These are phyloP conservation scores for Lipomyces spencermartinsiae DNA, from an alignment of 805 yeast genomes.

Conservation along the genomic window DNA sequence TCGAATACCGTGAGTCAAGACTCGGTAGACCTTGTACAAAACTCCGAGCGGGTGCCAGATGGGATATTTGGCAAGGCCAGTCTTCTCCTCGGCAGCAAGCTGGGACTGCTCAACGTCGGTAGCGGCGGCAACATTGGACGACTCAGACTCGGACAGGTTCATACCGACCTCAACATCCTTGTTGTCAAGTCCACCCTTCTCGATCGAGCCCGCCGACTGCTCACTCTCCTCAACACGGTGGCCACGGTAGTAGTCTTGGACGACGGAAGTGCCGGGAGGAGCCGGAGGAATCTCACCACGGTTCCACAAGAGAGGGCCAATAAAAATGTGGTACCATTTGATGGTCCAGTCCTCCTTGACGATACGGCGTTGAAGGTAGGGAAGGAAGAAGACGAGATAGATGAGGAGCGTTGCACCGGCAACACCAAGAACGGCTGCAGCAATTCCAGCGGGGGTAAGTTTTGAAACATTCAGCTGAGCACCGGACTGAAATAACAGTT, in stretches of 20 bases:
- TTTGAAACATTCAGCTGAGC: slow-evolving; percentile 66
- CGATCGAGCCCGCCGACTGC: slow-evolving; percentile 33
- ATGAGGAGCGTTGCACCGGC: slow-evolving; percentile 62
- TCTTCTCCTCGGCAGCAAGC: slow-evolving; percentile 9
- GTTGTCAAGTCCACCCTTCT: slow-evolving; percentile 39
- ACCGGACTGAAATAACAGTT: slow-evolving; percentile 54
- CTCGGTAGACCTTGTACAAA: slow-evolving; percentile 48
- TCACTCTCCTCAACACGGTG: slow-evolving; percentile 49
- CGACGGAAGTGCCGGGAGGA: slow-evolving; percentile 59
- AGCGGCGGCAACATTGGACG: background rate
- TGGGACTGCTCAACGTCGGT: background rate
- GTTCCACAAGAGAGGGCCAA: slow-evolving; percentile 67
- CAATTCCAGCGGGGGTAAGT: slow-evolving; percentile 59
- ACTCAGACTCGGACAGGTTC: slow-evolving; percentile 33
- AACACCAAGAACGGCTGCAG: slow-evolving; percentile 68
- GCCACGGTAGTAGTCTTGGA: slow-evolving; percentile 70
- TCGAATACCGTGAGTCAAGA: slow-evolving; percentile 64
- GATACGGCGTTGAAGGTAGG: slow-evolving; percentile 66
- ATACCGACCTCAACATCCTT: slow-evolving; percentile 39
- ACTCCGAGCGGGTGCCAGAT: slow-evolving; percentile 35
- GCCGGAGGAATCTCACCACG: slow-evolving; percentile 68
- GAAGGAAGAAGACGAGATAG: slow-evolving; percentile 62
- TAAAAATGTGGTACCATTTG: slow-evolving; percentile 58
- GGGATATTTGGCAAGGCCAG: background rate
- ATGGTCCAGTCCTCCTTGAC: slow-evolving; percentile 71